These are phyloP conservation scores for Phyllosticta citribraziliensis DNA, from an alignment of 2,329 filamentous ascomycete species.

Conservation along the genomic window DNA sequence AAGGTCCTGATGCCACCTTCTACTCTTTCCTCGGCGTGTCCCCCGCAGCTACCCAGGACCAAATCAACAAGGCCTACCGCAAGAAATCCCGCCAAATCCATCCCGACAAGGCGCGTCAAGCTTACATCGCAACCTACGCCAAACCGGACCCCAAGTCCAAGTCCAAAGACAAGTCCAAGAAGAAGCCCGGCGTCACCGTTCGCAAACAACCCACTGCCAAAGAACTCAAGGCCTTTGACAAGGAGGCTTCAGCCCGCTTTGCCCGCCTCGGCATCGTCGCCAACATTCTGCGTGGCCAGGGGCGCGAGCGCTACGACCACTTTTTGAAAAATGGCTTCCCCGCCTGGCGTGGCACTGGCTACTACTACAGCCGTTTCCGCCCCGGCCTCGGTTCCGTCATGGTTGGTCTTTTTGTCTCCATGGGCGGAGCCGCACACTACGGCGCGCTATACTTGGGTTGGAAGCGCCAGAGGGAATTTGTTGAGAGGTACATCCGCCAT, in stretches of 20 bases:
- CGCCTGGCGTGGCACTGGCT: slow-evolving; percentile 91
- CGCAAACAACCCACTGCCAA: slow-evolving; percentile 61
- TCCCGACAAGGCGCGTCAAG: slow-evolving; percentile 89
- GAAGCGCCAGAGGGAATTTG: slow-evolving; percentile 84
- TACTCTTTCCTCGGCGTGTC: slow-evolving; percentile 83
- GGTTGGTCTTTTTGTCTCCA: slow-evolving; percentile 67
- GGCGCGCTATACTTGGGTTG: slow-evolving; percentile 74
- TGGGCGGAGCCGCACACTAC: slow-evolving; percentile 83
- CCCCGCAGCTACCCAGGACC: slow-evolving; percentile 65
- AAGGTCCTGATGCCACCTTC: slow-evolving; percentile 75
- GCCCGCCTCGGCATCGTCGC: slow-evolving; percentile 75
- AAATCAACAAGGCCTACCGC: slow-evolving; percentile 90
- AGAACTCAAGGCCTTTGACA: slow-evolving; percentile 69
- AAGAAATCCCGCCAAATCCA: slow-evolving; percentile 76
- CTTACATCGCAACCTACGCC: slow-evolving; percentile 60
- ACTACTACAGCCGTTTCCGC: slow-evolving; percentile 93
- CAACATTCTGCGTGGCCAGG: slow-evolving; percentile 72
- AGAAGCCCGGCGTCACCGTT: slow-evolving; percentile 49
- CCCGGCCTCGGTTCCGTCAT: slow-evolving; percentile 83
- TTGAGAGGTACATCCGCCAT: slow-evolving; percentile 83
- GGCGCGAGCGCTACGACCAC: slow-evolving; percentile 84
- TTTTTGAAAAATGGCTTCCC: slow-evolving; percentile 92
- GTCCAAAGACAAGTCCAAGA: slow-evolving; percentile 39
- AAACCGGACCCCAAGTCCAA: slow-evolving; percentile 26
- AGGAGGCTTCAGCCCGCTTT: slow-evolving; percentile 74